Evolutionary conservation across 257 asterid genomes (phyloP), one percentile per base, ranked within the genome.

Genomic region (Ophiorrhiza pumila): DNA sequence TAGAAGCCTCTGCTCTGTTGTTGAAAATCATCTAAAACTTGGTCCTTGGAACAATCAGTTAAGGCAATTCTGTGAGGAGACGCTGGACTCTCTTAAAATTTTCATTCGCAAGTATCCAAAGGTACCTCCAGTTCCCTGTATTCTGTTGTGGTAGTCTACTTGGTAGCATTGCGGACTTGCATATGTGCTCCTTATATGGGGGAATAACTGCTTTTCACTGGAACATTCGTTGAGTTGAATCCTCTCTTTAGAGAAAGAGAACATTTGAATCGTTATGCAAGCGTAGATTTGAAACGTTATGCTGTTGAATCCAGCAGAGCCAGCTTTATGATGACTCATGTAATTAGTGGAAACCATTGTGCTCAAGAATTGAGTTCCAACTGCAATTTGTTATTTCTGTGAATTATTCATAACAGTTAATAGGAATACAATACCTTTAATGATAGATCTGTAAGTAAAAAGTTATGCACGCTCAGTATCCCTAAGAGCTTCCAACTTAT

Each of bases 21-120:
- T 94, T 65, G 92, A 82, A 74, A 87, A 88, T 52, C 98, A 91
- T 84, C 80, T 94, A 59, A 71, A 85, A 74, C 88, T 88, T 76
- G 85, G 98, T 67, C 97, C 96, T 7, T 90, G 96, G 98, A 91
- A 83, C 45, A 92, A 91, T 77, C 67, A 83, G 59, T 78, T 92
- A 83, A 94, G 71, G 85, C 89, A 69, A 77, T 94, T 91, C 76
- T 84, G 85, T 53, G 90, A 87, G 42, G 80, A 82, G 74, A 42
- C 80, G 10, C 71, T 91, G 39, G 92, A 94, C 56, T 77, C 93
- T 70, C 96, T 91, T 74, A 85, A 85, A 57, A 80, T 94, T 71
- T 94, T 90, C 84, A 85, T 90, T 82, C 86, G 93, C 79, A 86
- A 85, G 78, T 60, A 79, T 77, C 89, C 95, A 1, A 86, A 90